phyloP scores from a whole-genome alignment of 371 early-diverging fungal species.

The Syncephalastrum racemosum region DNA sequence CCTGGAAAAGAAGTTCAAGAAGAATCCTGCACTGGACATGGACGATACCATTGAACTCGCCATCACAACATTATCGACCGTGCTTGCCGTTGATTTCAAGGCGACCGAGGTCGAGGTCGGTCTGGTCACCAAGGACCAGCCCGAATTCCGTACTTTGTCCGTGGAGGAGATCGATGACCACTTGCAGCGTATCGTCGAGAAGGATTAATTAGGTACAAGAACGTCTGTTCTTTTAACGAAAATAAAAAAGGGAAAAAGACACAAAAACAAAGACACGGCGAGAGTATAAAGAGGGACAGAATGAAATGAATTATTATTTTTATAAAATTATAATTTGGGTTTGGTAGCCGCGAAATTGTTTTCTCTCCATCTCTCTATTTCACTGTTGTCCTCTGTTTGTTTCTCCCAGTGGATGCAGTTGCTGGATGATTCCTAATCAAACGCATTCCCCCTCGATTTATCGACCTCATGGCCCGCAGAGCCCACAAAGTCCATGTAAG shows the following conservation, averaged over 20 bases:
- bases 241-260: neutral
- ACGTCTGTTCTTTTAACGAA: too few relatives aligned
- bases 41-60: slow-evolving; percentile 97
- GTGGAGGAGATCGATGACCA: slow-evolving; percentile 90
- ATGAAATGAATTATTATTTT: too few relatives aligned
- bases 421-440: too few relatives aligned
- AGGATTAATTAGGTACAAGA: slow-evolving; percentile 57
- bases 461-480: too few relatives aligned
- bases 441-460: too few relatives aligned
- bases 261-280: slow-evolving; percentile 3
- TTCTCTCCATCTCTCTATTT: too few relatives aligned
- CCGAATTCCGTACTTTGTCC: slow-evolving; percentile 79
- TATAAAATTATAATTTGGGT: too few relatives aligned
- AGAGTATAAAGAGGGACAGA: neutral
- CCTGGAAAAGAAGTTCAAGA: slow-evolving; percentile 97
- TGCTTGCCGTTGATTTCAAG: slow-evolving; percentile 93
- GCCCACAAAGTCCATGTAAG: too few relatives aligned
- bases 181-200: slow-evolving; percentile 87
- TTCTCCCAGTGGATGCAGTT: too few relatives aligned
- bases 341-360: too few relatives aligned
- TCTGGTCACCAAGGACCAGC: slow-evolving; percentile 74
- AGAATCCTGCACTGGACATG: slow-evolving; percentile 71
- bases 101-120: slow-evolving; percentile 94
- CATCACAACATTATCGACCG: slow-evolving; percentile 90
- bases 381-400: too few relatives aligned